Base-by-base conservation (phyloP, 2,329 filamentous ascomycete genomes). In the Colletotrichum tamarilloi region DNA sequence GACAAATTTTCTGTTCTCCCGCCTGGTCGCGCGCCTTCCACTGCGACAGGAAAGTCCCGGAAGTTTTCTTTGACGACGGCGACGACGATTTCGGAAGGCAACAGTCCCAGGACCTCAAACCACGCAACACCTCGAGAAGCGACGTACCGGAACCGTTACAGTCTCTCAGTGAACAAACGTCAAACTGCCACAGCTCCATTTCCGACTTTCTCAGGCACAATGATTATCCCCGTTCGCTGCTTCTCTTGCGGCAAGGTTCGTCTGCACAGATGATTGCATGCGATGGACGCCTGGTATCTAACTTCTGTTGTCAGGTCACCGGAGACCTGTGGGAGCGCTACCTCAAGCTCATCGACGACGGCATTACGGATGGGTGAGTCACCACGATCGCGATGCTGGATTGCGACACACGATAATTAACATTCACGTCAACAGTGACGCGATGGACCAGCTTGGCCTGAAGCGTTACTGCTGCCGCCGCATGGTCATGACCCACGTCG, bases 401-500 rank as follows among this genome's bases (percentile, higher is more conserved):
- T 3, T 57, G 24, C n/a, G 38, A 35, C 42, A 6, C 19, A 3
- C 26, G 14, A 46, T 46, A n/a, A 14, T 60, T 69, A 5, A 57
- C 53, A 30, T 53, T 53, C 16, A 59, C n/a, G 22, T 60, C 53
- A 67, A 80, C 78, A 98, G 97, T 80, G 95, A 98, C 82, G 97
- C 96, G 55, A 97, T 99, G 93, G 95, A 98, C 84, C 90, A 95
- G 81, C 92, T 99, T 66, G 95, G 95, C 69, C 93, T 97, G 80
- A 96, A 95, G 85, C 92, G 97, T 78, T 99, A 99, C 88, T 99
- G 97, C 90, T 99, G 97, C 87, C 94, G 97, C 78, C 93, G 97
- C 80, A 99, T 99, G 97, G 92, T 99, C 84, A 98, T 99, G 94
- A 99, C 97, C 73, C 97, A 99, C 85, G 97, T 99, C 79, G 97